Conservation (phyloP, 371 early-diverging fungal species). For the Mortierella sp. region DNA sequence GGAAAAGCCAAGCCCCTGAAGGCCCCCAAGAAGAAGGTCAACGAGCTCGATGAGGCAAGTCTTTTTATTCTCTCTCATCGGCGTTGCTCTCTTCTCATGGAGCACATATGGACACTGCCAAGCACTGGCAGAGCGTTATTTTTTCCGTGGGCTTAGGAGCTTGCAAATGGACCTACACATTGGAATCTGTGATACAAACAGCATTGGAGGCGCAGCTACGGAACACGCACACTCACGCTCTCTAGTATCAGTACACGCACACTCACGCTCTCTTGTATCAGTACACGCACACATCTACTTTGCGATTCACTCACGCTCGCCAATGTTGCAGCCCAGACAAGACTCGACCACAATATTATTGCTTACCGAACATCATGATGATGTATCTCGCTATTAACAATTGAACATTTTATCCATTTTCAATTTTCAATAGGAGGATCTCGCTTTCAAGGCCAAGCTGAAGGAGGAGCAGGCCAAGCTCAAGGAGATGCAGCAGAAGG, state of each 20-base stretch:
- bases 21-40: conserved; percentile 77
- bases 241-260: neutral
- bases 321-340: neutral
- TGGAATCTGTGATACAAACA: neutral
- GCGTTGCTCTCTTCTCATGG: neutral
- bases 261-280: neutral
- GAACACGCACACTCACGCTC: neutral
- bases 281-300: neutral
- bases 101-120: neutral
- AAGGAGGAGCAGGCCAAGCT: conserved; percentile 86
- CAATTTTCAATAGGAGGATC: conserved; percentile 66
- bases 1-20: conserved; percentile 89
- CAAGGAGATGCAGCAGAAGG: conserved; percentile 84
- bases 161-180: neutral
- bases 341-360: neutral
- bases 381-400: neutral
- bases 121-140: neutral
- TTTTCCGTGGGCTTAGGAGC: neutral
- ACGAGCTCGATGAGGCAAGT: conserved; percentile 74
- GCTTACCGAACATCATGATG: neutral
- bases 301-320: neutral
- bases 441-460: conserved; percentile 88
- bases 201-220: conserved; percentile 2
- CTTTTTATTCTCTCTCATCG: neutral
- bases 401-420: neutral